phyloP scores from a whole-genome alignment of 2,329 filamentous ascomycete genomes.

The Capronia americana region DNA sequence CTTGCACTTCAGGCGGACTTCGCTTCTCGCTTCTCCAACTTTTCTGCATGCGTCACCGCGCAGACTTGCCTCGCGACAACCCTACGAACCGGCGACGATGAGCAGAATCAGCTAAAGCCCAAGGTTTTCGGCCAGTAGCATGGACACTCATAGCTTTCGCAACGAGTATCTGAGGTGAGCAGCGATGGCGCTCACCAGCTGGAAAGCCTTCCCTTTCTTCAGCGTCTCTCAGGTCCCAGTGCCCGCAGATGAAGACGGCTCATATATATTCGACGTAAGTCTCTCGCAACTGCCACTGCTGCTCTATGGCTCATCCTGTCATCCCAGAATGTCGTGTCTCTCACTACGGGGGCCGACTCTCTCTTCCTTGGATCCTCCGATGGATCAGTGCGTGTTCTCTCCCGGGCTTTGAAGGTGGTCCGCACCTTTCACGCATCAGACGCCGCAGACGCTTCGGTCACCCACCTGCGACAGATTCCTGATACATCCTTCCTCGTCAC shows the following conservation, averaged over 20 bases:
- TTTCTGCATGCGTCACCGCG: constrained; percentile 11
- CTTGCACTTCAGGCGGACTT: not conserved
- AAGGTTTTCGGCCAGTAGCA: not conserved
- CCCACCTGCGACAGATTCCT: constrained; percentile 89
- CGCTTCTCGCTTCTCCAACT: constrained; percentile 9
- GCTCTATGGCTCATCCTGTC: constrained; percentile 26
- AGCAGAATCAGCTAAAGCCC: not conserved
- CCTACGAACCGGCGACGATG: not conserved
- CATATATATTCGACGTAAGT: constrained; percentile 77
- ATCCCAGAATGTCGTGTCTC: constrained; percentile 74
- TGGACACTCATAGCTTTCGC: not conserved
- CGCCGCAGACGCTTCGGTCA: constrained; percentile 68
- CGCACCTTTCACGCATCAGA: constrained; percentile 89
- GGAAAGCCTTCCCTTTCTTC: constrained; percentile 99
- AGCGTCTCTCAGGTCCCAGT: constrained; percentile 85
- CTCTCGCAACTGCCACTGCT: constrained; percentile 40
- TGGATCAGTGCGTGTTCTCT: constrained; percentile 86
- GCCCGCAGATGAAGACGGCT: constrained; percentile 75
- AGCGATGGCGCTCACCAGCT: constrained; percentile 61
- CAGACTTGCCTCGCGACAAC: not conserved
- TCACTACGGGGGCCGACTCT: constrained; percentile 85
- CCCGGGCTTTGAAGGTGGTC: constrained; percentile 83
- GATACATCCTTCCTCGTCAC: constrained; percentile 87
- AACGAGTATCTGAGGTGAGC: constrained; percentile 16
- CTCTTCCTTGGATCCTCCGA: constrained; percentile 87